Evolutionary conservation across 805 yeast genomes (phyloP), one percentile per base, ranked within the genome.

Genomic region (Sugiyamaella floridensis): DNA sequence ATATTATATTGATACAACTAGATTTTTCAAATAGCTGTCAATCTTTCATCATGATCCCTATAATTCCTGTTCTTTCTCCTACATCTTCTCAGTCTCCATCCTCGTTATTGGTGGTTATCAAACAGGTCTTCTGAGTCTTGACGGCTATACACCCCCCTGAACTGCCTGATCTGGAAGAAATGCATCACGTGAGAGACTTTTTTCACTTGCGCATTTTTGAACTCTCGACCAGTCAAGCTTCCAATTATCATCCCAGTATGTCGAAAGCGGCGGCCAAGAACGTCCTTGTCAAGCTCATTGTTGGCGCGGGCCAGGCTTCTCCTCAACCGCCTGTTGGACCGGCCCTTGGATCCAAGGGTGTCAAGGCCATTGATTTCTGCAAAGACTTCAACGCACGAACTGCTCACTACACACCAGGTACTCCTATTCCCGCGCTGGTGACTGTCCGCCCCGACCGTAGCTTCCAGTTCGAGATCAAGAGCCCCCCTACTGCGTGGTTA

Each of bases 321-420:
- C 98, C 99, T 43, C 85, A 97, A 1, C 99, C 99, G 28, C 99
- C 99, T 6, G 98, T 93, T 28, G 99, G 99, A 59, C 99, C 99
- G 45, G 99, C 98, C 0, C 76, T 93, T 48, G 99, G 99, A 60
- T 92, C 98, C 55, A 92, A 92, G 69, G 99, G 99, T 76, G 95
- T 93, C 46, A 93, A 93, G 68, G 98, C 98, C 58, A 93, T 93
- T 64, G 99, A 93, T 70, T 93, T 93, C 65, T 92, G 98, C 73
- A 93, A 93, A 70, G 98, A 93, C 67, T 93, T 93, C 76, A 93
- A 93, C 68, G 99, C 99, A 22, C 83, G 96, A 69, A 89, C 98
- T 11, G 95, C 96, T 7, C 82, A 83, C 59, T 85, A 80, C 65
- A 78, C 78, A 50, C 89, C 95, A 14, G 97, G 96, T 44, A 80